Evolutionary conservation across 306 rosid genomes (phyloP), one percentile per base, ranked within the genome.

Genomic region (Quercus rubra): DNA sequence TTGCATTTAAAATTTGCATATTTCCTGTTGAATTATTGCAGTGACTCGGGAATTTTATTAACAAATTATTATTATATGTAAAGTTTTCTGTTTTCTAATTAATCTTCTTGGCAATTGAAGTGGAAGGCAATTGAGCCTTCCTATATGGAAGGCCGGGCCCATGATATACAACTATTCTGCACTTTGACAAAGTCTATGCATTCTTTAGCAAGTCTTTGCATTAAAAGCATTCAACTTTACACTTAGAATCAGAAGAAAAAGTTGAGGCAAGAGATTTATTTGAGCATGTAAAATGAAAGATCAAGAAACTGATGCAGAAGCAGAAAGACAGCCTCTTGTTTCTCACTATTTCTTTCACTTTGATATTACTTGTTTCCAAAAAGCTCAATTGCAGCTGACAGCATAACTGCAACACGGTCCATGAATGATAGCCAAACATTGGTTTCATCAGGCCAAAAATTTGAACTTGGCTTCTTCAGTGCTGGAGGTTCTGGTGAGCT

Each of bases 401-500:
- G 33, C 33, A 30, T 30, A 30, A 30, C 33, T 30, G 33, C 33
- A 4, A 30, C 33, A 30, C 5, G 0, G 33, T 30, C 33, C 33
- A 30, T 30, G 33, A 84, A 27, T 67, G 85, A 58, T 25, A 74
- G 73, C 82, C 80, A 82, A 58, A 77, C 79, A 63, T 70, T 88
- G 49, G 79, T 88, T 21, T 88, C 90, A 20, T 68, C 85, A 8
- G 56, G 74, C 33, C 74, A 88, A 1, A 80, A 77, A 21, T 88
- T 88, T 79, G 92, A 81, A 55, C 78, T 88, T 2, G 92, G 88
- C 8, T 83, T 88, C 71, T 86, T 88, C 77, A 77, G 71, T 54
- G 76, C 84, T 14, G 41, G 15, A 13, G 73, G 59, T 64, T 81
- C 88, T 27, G 71, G 71, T 27, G 21, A 69, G 58, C 78, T 30